Conservation (phyloP, 2,329 filamentous ascomycete species). For the Domatiomyces globalis region DNA sequence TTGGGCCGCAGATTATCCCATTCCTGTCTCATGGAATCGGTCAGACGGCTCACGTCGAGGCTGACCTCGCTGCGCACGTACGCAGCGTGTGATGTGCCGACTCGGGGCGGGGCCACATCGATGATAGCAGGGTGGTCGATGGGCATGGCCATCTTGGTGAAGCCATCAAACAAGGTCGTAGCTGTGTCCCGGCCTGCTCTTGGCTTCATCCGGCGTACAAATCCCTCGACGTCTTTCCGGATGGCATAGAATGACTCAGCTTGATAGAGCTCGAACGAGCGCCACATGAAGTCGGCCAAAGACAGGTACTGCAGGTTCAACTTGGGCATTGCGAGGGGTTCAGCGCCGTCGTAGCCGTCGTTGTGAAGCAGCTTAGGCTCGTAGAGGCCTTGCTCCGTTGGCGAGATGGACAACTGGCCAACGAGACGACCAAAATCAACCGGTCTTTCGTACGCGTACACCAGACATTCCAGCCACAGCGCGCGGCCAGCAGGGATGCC, state of each 20-base stretch:
- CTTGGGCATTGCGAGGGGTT: constrained; percentile 80
- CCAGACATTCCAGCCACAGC: constrained; percentile 48
- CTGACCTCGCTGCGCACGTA: constrained; percentile 74
- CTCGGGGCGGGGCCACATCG: constrained; percentile 67
- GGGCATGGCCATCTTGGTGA: constrained; percentile 80
- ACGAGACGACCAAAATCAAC: constrained; percentile 71
- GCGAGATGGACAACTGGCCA: constrained; percentile 57
- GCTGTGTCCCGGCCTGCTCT: constrained; percentile 49
- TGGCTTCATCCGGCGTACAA: constrained; percentile 64
- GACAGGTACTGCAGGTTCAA: constrained; percentile 91
- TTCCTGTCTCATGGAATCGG: constrained; percentile 60
- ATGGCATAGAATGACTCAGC: constrained; percentile 90
- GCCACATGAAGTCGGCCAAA: constrained; percentile 91
- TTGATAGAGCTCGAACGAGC: constrained; percentile 76
- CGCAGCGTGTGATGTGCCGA: constrained; percentile 72
- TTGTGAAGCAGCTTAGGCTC: constrained; percentile 65
- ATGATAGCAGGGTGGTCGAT: constrained; percentile 76
- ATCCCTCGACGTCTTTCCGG: constrained; percentile 74
- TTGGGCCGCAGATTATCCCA: constrained; percentile 81
- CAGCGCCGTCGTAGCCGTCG: constrained; percentile 74
- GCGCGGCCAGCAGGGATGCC: constrained; percentile 47
- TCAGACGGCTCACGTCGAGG: constrained; percentile 68
- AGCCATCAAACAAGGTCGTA: constrained; percentile 58
- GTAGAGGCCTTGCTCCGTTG: constrained; percentile 69
- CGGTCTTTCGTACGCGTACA: constrained; percentile 61